Base-by-base conservation (phyloP, 2,329 filamentous ascomycete genomes). In the Hirsutella rhossiliensis region DNA sequence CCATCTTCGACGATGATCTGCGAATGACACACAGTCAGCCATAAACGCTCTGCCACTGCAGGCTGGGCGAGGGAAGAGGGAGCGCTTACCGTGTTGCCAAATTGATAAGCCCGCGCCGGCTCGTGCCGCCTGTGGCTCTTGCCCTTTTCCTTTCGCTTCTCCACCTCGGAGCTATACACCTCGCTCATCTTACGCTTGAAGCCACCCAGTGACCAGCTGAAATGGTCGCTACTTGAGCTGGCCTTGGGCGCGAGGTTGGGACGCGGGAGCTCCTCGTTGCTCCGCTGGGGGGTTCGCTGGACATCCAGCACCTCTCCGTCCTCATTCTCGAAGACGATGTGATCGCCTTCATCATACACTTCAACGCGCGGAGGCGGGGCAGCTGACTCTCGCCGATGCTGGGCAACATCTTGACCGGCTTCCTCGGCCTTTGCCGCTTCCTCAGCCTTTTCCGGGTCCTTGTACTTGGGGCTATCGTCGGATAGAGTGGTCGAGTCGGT, bases 1-100 rank as follows among this genome's bases (percentile, higher is more conserved):
- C 85, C 83, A 49, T 94, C 85, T 64, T 94, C 86, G 15, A 94
- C 84, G 57, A 94, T 90, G 50, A 94, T 87, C 67, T 86, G 17
- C 41, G n/a, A 27, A 32, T n/a, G 38, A 11, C 23, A 28, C 12
- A 17, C 38, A 39, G 38, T 40, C 27, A 31, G 28, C 39, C 15
- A 6, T 15, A n/a, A 34, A 30, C 17, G 9, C 8, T 3, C 11
- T 12, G 30, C 4, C 11, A 5, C 30, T 5, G 15, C 4, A 32
- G 3, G 11, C 30, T 32, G 11, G 30, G 4, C 23, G 7, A 67
- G 58, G 34, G 45, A 12, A 11, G 9, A 2, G 37, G 5, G 31
- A 27, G 3, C 39, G 60, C 74, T 60, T 69, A 80, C 77, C 38
- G 75, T 89, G 58, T 87, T 89, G 49, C 87, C 87, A 56, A 87